phyloP scores from a whole-genome alignment of 2,329 filamentous ascomycete genomes.

The Botryotinia calthae region DNA sequence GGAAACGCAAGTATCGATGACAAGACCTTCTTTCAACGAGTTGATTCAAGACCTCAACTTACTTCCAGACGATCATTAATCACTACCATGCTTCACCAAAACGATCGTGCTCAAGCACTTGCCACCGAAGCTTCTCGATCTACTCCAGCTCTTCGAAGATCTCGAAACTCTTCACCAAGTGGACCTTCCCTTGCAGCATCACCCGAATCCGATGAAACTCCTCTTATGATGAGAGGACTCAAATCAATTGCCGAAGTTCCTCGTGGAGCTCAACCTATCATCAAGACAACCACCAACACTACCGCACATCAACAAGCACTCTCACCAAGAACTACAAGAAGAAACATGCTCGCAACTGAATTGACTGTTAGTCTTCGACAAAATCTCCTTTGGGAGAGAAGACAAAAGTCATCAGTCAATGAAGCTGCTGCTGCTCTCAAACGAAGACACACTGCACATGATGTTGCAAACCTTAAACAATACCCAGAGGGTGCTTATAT shows the following conservation, averaged over 20 bases:
- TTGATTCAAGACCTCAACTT: constrained; percentile 83
- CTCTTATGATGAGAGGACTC: constrained; percentile 52
- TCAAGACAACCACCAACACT: constrained; percentile 64
- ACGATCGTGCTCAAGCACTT: constrained; percentile 68
- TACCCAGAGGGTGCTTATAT: constrained; percentile 67
- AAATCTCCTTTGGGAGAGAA: constrained; percentile 90
- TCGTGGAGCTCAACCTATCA: constrained; percentile 70
- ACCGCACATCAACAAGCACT: constrained; percentile 65
- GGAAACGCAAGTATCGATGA: constrained; percentile 81
- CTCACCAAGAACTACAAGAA: constrained; percentile 85
- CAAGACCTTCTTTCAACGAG: constrained; percentile 78
- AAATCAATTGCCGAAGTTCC: constrained; percentile 47
- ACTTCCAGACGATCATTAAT: constrained; percentile 85
- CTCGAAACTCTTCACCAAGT: constrained; percentile 66
- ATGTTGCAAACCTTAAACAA: constrained; percentile 83
- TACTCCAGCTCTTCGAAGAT: constrained; percentile 53
- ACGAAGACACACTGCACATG: constrained; percentile 84
- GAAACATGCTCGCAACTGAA: constrained; percentile 95
- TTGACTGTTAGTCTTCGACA: constrained; percentile 89
- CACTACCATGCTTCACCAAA: constrained; percentile 83
- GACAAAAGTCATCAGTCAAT: constrained; percentile 73
- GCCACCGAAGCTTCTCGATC: constrained; percentile 58
- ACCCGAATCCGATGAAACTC: constrained; percentile 45
- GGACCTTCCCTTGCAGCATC: constrained; percentile 60
- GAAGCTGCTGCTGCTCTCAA: constrained; percentile 87